Conservation (phyloP, 78 protist species). For the Monocercomonoides exilis region DNA sequence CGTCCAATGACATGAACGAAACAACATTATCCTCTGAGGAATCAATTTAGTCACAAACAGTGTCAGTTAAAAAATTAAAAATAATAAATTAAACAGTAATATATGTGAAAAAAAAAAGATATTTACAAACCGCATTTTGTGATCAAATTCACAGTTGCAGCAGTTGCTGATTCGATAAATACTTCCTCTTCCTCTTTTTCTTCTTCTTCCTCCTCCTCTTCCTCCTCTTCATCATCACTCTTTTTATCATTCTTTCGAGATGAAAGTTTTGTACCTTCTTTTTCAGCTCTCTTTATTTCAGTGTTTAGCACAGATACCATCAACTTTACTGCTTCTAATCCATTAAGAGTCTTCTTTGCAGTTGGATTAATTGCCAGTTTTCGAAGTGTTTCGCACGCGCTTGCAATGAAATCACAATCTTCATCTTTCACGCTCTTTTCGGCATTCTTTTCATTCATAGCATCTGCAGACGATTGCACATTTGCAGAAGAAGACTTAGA, state of each 20-base stretch:
- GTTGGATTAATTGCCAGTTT: background rate
- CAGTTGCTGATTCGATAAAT: background rate
- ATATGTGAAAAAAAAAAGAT: background rate
- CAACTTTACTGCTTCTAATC: background rate
- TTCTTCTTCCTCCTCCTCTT: background rate
- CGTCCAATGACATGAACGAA: background rate
- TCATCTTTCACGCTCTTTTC: too few species aligned
- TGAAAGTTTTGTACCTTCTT: too few species aligned
- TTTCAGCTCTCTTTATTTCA: background rate
- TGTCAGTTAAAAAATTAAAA: background rate
- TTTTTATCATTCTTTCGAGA: background rate
- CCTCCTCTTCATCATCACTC: background rate
- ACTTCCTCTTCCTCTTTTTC: background rate
- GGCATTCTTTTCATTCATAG: background rate
- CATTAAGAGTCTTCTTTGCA: background rate
- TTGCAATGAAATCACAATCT: background rate
- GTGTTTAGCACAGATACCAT: background rate
- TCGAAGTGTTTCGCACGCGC: background rate
- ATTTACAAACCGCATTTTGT: background rate
- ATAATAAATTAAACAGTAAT: background rate
- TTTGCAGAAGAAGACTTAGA: too few species aligned
- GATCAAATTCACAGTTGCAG: background rate
- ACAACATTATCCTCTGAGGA: background rate
- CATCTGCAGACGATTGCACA: background rate
- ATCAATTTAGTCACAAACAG: background rate